Base-by-base conservation (phyloP, 345 rosid genomes). In the Capsella bursapastoris region DNA sequence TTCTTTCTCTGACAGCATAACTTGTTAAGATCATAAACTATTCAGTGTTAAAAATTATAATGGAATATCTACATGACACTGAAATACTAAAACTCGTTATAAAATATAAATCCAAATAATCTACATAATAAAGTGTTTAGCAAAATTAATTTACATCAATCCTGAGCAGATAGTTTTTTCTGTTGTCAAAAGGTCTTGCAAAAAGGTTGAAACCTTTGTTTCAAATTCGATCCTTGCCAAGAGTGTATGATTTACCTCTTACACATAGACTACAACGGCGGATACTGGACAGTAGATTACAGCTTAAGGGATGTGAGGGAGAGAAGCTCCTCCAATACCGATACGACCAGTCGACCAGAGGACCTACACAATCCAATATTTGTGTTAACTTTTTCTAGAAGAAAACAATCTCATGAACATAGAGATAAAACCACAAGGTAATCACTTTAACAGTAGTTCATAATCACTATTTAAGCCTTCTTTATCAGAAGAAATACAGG, bases 41-140 rank as follows among this genome's bases (percentile, higher is more conserved):
- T 22, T 22, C 18, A 16, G 28, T 49, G 55, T 49, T 49, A 49
- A 49, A 18, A 22, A 50, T 0, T 50, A 50, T 16, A 18, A 49
- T 50, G 29, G 28, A 18, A 18, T 8, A 18, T 3, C 25, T 50
- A 18, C 55, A 18, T n/a, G 15, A 45, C n/a, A 45, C 4, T 49
- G 8, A 49, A 48, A 49, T 7, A 7, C 16, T 45, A 49, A 49
- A 27, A 55, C 38, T 25, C 34, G 12, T 52, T 13, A 0, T 15
- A 58, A 11, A 22, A 38, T 60, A 32, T 38, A 60, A n/a, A 56
- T 56, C 61, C 38, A 60, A 60, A 12, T 38, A 22, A 59, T 15
- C 6, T 18, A 59, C 9, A 14, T 5, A 58, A 34, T 16, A 16
- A 16, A 16, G 11, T 29, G 13, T 29, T 59, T 59, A 37, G 6